These are phyloP conservation scores for Trichoderma gracile DNA, from an alignment of 2,329 filamentous ascomycete species.

Conservation along the genomic window DNA sequence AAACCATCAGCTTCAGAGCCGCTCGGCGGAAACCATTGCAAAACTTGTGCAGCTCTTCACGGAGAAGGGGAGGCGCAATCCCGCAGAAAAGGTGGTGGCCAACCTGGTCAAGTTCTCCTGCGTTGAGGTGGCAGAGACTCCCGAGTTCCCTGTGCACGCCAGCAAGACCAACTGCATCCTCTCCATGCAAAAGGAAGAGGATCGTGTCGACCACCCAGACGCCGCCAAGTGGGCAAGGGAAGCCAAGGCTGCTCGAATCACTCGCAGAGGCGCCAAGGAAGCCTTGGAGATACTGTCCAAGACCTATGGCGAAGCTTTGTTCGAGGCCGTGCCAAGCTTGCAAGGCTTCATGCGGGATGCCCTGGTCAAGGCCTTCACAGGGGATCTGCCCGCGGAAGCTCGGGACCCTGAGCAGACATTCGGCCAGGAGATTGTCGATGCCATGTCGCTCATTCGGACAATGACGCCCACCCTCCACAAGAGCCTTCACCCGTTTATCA, in stretches of 20 bases:
- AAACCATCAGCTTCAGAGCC: constrained; percentile 81
- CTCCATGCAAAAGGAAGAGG: constrained; percentile 95
- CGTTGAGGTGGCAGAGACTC: constrained; percentile 95
- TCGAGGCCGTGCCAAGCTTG: constrained; percentile 83
- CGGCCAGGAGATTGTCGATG: constrained; percentile 92
- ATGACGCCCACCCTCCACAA: constrained; percentile 85
- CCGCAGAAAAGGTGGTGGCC: constrained; percentile 92
- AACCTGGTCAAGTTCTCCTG: constrained; percentile 98
- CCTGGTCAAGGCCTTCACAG: constrained; percentile 71
- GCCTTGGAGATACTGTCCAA: constrained; percentile 83
- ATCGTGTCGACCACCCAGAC: constrained; percentile 88
- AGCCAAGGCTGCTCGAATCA: constrained; percentile 84
- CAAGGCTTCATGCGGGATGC: constrained; percentile 79
- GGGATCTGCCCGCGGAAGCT: constrained; percentile 70
- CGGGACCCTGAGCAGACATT: constrained; percentile 71
- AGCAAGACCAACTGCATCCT: constrained; percentile 77
- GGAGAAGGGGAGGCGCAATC: constrained; percentile 72
- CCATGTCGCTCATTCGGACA: constrained; percentile 86
- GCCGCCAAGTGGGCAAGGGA: constrained; percentile 87
- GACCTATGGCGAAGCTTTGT: constrained; percentile 74
- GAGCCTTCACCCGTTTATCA: constrained; percentile 75
- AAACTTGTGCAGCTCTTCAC: constrained; percentile 85
- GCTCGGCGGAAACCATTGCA: constrained; percentile 83
- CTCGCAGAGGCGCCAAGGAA: constrained; percentile 89
- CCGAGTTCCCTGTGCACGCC: constrained; percentile 86